phyloP scores from a whole-genome alignment of 2,329 filamentous ascomycete species.

The Alternaria conjuncta region DNA sequence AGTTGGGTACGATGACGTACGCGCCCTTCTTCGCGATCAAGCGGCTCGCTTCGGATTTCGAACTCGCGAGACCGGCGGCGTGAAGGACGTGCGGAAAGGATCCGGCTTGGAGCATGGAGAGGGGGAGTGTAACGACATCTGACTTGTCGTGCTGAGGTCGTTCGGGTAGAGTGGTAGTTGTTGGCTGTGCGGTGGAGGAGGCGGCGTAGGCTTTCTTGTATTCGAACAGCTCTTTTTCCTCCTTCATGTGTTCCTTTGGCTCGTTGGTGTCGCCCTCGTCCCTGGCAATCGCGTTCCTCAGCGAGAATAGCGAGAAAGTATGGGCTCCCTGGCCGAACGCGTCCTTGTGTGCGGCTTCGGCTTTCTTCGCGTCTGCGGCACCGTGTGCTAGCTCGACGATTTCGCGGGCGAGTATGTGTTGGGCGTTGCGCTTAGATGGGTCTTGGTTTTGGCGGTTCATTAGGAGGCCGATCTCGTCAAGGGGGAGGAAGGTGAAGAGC shows the following conservation, averaged over 20 bases:
- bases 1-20: slow-evolving; percentile 60
- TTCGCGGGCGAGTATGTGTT: slow-evolving; percentile 83
- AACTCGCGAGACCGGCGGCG: slow-evolving; percentile 65
- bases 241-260: slow-evolving; percentile 7
- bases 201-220: slow-evolving; percentile 39
- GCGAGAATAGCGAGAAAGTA: slow-evolving; percentile 34
- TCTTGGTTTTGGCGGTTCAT: slow-evolving; percentile 73
- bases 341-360: slow-evolving; percentile 63
- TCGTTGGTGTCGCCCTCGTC: slow-evolving; percentile 1
- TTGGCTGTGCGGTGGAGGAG: slow-evolving; percentile 12
- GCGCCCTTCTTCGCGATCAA: slow-evolving; percentile 63
- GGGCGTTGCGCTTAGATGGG: slow-evolving; percentile 75
- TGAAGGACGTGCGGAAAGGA: slow-evolving; percentile 66
- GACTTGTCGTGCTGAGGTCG: slow-evolving; percentile 41
- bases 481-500: slow-evolving; percentile 86
- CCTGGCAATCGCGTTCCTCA: slow-evolving; percentile 26
- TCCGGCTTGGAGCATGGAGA: slow-evolving; percentile 60
- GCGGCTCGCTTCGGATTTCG: slow-evolving; percentile 64
- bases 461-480: slow-evolving; percentile 68
- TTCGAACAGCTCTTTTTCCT: slow-evolving; percentile 20
- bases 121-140: slow-evolving; percentile 65
- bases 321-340: slow-evolving; percentile 48
- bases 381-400: slow-evolving; percentile 84
- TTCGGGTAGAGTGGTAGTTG: too few species aligned
- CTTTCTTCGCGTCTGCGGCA: slow-evolving; percentile 64